phyloP scores from a whole-genome alignment of 2,329 filamentous ascomycete species.

The Dactylella cylindrospora region DNA sequence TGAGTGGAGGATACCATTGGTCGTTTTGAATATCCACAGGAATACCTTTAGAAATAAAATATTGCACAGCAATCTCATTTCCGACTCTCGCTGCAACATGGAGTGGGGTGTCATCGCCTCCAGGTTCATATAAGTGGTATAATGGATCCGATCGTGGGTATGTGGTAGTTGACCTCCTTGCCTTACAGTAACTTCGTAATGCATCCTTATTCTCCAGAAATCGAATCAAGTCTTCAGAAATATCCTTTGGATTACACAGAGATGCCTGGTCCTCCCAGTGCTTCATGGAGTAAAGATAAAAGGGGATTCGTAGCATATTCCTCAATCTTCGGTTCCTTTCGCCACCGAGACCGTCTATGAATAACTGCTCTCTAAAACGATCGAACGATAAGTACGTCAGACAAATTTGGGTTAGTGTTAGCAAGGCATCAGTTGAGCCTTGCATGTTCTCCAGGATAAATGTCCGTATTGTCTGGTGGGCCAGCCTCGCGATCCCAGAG shows the following conservation, averaged over 20 bases:
- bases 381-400: not conserved
- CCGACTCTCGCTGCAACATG: slow-evolving; percentile 10
- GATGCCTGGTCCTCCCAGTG: not conserved
- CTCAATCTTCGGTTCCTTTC: not conserved
- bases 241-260: not conserved
- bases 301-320: not conserved
- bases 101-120: slow-evolving; percentile 3
- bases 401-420: not conserved
- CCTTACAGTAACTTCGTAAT: not conserved
- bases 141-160: not conserved
- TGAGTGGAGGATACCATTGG: not conserved
- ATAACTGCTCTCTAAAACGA: not conserved
- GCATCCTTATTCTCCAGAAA: not conserved
- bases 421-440: not conserved
- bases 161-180: not conserved
- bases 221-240: not conserved
- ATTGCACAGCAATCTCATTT: not conserved
- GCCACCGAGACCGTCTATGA: not conserved
- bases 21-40: not conserved
- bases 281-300: not conserved
- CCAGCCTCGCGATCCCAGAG: not conserved
- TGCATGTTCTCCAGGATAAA: not conserved
- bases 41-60: slow-evolving; percentile 7
- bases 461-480: not conserved
- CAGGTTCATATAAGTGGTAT: not conserved